A percentile compares a stretch with the other conserved stretches of the same genome.
phyloP scores from a whole-genome alignment of 1,284 basidiomycete genomes.

The Athelia sp. region DNA sequence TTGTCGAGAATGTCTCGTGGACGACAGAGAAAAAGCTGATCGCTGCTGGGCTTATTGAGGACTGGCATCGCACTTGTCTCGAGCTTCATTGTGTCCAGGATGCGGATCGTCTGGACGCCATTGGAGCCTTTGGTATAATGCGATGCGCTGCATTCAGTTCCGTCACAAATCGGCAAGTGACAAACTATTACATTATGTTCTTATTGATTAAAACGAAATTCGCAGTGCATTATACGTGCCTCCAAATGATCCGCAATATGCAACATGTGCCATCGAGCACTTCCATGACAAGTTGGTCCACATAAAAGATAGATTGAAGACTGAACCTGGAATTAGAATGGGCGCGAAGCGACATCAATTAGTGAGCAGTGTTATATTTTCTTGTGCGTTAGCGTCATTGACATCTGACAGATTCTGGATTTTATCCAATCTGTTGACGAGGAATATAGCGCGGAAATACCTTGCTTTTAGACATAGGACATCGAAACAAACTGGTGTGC shows the following conservation, averaged over 20 bases:
- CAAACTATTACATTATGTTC: slow-evolving; percentile 4
- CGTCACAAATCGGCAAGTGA: slow-evolving; percentile 52
- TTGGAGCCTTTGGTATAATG: slow-evolving; percentile 87
- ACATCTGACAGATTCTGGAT: slow-evolving; percentile 41
- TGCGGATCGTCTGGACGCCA: slow-evolving; percentile 88
- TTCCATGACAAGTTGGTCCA: slow-evolving; percentile 86
- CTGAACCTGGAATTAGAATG: slow-evolving; percentile 59
- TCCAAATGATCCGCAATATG: slow-evolving; percentile 38
- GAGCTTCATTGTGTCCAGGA: slow-evolving; percentile 93
- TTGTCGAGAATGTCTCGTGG: slow-evolving; percentile 86
- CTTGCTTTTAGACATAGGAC: too few species aligned
- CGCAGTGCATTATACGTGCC: slow-evolving; percentile 48
- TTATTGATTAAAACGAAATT: background rate
- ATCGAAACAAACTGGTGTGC: too few species aligned
- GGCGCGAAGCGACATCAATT: slow-evolving; percentile 72
- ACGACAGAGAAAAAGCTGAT: slow-evolving; percentile 75
- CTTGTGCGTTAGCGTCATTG: slow-evolving; percentile 6
- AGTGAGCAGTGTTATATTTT: slow-evolving; percentile 38
- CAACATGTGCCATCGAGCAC: slow-evolving; percentile 69
- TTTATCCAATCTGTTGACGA: slow-evolving; percentile 48
- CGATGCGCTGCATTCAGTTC: slow-evolving; percentile 83
- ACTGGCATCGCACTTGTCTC: slow-evolving; percentile 72
- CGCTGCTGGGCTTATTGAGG: slow-evolving; percentile 46
- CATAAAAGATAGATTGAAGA: slow-evolving; percentile 75
- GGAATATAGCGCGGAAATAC: slow-evolving; percentile 21